phyloP scores from a whole-genome alignment of 2,329 filamentous ascomycete genomes.

The Clarireedia paspali region DNA sequence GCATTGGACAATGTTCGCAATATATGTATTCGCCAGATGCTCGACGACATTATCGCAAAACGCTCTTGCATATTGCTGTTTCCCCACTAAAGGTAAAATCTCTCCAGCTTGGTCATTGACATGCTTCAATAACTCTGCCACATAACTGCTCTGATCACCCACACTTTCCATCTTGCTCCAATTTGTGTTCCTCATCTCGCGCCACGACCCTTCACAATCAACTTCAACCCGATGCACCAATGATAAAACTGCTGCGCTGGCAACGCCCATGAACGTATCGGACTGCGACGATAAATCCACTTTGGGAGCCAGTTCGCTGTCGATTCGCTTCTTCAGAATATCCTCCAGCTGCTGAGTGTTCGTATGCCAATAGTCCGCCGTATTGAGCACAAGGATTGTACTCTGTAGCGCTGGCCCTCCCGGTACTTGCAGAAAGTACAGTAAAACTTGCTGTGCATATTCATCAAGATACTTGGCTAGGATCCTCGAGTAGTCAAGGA shows the following conservation, averaged over 20 bases:
- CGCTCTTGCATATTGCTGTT: constrained; percentile 87
- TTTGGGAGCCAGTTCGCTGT: constrained; percentile 63
- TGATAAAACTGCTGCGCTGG: constrained; percentile 75
- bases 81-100: constrained; percentile 70
- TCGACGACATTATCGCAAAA: constrained; percentile 97
- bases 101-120: constrained; percentile 66
- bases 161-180: constrained; percentile 93
- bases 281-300: constrained; percentile 90
- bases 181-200: constrained; percentile 93
- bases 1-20: constrained; percentile 79
- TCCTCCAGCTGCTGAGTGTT: constrained; percentile 93
- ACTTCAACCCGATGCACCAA: constrained; percentile 78
- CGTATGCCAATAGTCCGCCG: constrained; percentile 92
- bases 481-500: constrained; percentile 77
- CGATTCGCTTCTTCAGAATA: constrained; percentile 85
- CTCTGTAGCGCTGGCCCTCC: constrained; percentile 59
- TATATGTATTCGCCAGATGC: constrained; percentile 68
- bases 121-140: constrained; percentile 68
- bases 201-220: constrained; percentile 80
- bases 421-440: constrained; percentile 53
- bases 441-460: constrained; percentile 87
- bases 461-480: constrained; percentile 92
- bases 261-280: constrained; percentile 91
- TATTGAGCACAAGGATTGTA: constrained; percentile 82
- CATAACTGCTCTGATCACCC: constrained; percentile 88